Base-by-base conservation (phyloP, 108 stramenopile genomes). In the Conticribra weissflogii region DNA sequence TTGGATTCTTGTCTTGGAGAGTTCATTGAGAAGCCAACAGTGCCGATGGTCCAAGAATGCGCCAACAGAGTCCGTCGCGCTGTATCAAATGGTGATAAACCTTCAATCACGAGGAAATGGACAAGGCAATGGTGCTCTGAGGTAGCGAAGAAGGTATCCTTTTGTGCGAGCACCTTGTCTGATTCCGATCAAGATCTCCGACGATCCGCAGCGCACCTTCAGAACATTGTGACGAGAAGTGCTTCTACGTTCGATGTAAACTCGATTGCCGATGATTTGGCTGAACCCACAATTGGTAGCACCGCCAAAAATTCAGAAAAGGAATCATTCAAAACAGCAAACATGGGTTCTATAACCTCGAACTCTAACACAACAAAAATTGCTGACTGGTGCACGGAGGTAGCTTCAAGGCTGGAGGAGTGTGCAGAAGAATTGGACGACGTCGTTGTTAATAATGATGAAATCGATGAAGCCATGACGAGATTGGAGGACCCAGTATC, bases 381-480 rank as follows among this genome's bases (percentile, higher is more conserved):
- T 3, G 48, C 18, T 51, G 76, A 68, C 19, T 77, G 76, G 76
- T 68, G 63, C 41, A 22, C 54, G n/a, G 18, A 22, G 31, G 68
- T 77, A 29, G 48, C 66, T 33, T 69, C 76, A 4, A 68, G 63
- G 28, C 32, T 77, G n/a, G 48, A 69, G 28, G 53, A 41, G 2
- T 77, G 76, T 59, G 76, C 68, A 41, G 51, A 69, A 46, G 76
- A 77, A 50, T 49, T 77, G 24, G 76, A 69, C 23, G 56, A 64
- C n/a, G 54, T 55, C 4, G 45, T n/a, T n/a, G n/a, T 27, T 16
- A 32, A 45, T 45, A 45, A 55, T 54, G 62, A 61, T 25, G 29
- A 57, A 9, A 52, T 25, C 41, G 47, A 23, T 56, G 9, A n/a
- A 3, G 14, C 67, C 1, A 12, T 58, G 33, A 59, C 16, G 30